phyloP scores from a whole-genome alignment of 2,329 filamentous ascomycete genomes.

The Botrytis elliptica region DNA sequence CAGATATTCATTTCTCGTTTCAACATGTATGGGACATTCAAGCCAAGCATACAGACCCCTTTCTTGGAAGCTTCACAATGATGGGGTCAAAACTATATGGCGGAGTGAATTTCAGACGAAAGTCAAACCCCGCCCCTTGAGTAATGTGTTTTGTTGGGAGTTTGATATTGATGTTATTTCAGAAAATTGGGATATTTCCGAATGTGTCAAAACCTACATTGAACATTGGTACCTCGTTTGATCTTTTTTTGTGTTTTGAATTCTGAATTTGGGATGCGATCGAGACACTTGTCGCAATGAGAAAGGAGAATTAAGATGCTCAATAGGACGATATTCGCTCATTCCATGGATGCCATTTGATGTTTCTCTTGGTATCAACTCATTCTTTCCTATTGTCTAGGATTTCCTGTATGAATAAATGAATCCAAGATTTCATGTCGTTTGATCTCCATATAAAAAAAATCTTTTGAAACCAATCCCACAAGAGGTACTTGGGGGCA shows the following conservation, averaged over 20 bases:
- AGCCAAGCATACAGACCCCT: background rate
- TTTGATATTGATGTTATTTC: background rate
- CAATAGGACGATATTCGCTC: background rate
- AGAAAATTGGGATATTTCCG: background rate
- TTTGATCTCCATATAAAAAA: background rate
- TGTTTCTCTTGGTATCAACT: background rate
- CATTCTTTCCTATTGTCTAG: background rate
- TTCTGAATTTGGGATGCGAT: background rate
- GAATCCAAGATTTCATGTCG: background rate
- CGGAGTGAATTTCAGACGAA: background rate
- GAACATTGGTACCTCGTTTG: background rate
- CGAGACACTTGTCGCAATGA: constrained; percentile 3
- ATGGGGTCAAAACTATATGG: background rate
- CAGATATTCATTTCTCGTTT: background rate
- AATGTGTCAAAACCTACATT: background rate
- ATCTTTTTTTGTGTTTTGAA: background rate
- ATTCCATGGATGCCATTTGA: background rate
- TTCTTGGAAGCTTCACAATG: constrained; percentile 13
- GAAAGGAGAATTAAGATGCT: background rate
- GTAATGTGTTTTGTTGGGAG: background rate
- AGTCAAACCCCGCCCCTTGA: background rate
- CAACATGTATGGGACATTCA: background rate
- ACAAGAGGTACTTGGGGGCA: no score
- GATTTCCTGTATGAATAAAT: background rate
- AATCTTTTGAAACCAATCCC: background rate